Base-by-base conservation (phyloP, 352 stramenopile genomes). In the Phytopythium helicoides region DNA sequence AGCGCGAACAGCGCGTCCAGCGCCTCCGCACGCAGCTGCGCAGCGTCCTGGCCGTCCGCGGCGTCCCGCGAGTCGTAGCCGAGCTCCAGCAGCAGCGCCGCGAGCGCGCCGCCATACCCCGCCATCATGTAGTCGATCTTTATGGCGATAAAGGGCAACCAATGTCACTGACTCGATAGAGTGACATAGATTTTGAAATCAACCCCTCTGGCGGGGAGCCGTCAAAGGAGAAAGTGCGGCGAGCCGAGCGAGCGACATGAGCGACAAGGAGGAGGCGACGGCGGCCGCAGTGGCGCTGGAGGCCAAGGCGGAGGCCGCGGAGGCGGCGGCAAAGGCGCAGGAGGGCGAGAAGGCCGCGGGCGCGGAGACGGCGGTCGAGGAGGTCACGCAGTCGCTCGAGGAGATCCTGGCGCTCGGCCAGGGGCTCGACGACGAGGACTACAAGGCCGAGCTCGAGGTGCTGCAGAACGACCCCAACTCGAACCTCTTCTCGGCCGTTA, bases 381-480 rank as follows among this genome's bases (percentile, higher is more conserved):
- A 93, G 50, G 80, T 93, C 28, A 84, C 81, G 41, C 76, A 90
- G 64, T 87, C 78, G 40, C 64, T 94, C 16, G 84, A 94, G 49
- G 77, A 94, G 34, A 81, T 94, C 44, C 56, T 94, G 46, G 81
- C 84, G 54, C 73, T 94, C 31, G 84, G 84, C 46, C 84, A 94
- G 56, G 84, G 84, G 1, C 74, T 94, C 52, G 84, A 94, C 57
- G 84, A 94, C 44, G 56, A 94, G 59, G 84, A 94, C 65, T 94
- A 94, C 76, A 94, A 90, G 60, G 81, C 81, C 36, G 78, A 87
- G 63, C 71, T 89, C 25, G 75, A 94, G 45, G 73, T 94, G 54
- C 62, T 94, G 35, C 84, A 90, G 74, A 92, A 92, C 58, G 76
- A 92, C 62, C 80, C 82, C 26, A 89, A 86, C 62, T 92, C 84